phyloP scores from a whole-genome alignment of 306 rosid genomes.

The Dalbergia cochinchinensis region DNA sequence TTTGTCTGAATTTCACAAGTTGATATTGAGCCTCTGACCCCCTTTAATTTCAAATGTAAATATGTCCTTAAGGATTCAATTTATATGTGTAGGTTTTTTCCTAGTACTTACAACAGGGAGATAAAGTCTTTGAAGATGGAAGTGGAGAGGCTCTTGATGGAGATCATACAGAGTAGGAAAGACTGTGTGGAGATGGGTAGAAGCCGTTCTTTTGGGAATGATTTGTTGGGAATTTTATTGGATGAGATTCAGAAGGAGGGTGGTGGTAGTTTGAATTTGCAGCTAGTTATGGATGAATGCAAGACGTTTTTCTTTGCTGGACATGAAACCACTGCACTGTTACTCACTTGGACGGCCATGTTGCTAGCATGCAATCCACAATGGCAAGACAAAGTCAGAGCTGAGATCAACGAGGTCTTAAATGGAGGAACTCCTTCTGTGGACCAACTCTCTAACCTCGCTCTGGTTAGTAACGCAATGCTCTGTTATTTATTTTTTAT shows the following conservation, averaged over 20 bases:
- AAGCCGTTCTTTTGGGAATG: slow-evolving; percentile 76
- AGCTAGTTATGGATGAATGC: slow-evolving; percentile 93
- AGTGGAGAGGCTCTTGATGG: slow-evolving; percentile 82
- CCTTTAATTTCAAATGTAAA: background rate
- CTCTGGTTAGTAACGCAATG: slow-evolving; percentile 54
- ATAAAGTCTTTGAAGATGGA: slow-evolving; percentile 74
- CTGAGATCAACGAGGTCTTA: slow-evolving; percentile 65
- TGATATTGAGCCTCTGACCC: no score
- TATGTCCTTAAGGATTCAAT: background rate
- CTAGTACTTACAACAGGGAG: slow-evolving; percentile 83
- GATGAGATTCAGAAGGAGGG: slow-evolving; percentile 67
- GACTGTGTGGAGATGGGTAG: slow-evolving; percentile 80
- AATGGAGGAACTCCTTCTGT: slow-evolving; percentile 60
- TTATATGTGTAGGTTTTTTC: slow-evolving; percentile 66
- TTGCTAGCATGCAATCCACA: slow-evolving; percentile 69
- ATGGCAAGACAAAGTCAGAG: slow-evolving; percentile 85
- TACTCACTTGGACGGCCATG: slow-evolving; percentile 93
- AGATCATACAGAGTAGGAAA: slow-evolving; percentile 78
- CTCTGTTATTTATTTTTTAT: background rate
- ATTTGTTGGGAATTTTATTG: slow-evolving; percentile 77
- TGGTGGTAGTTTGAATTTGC: slow-evolving; percentile 59
- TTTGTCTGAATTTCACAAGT: no score
- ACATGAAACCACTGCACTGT: slow-evolving; percentile 88
- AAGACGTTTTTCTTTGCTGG: slow-evolving; percentile 98
- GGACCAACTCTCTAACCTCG: slow-evolving; percentile 80